Conservation (phyloP, 2,329 filamentous ascomycete species). For the Fusarium graminum region DNA sequence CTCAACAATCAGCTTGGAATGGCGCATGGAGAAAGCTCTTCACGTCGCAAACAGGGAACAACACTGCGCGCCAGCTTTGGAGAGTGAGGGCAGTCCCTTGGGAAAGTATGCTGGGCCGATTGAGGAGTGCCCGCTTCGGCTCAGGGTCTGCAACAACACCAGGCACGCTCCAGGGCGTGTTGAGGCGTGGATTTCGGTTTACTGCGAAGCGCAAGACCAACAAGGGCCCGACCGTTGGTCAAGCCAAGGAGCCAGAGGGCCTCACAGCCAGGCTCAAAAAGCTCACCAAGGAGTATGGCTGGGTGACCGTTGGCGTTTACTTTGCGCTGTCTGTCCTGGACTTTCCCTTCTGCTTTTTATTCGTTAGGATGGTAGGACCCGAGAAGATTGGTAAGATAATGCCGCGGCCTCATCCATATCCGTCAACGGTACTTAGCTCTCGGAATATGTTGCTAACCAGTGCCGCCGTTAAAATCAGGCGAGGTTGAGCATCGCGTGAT, state of each 20-base stretch:
- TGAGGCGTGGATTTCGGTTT: slow-evolving; percentile 54
- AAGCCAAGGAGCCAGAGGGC: slow-evolving; percentile 56
- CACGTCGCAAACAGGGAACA: slow-evolving; percentile 44
- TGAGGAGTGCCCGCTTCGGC: slow-evolving; percentile 34
- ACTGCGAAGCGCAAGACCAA: slow-evolving; percentile 52
- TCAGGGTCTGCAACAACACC: slow-evolving; percentile 38
- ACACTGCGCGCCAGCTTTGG: slow-evolving; percentile 41
- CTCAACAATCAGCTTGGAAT: slow-evolving; percentile 46
- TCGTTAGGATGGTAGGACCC: slow-evolving; percentile 84
- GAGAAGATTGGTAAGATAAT: slow-evolving; percentile 79
- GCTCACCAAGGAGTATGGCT: slow-evolving; percentile 92
- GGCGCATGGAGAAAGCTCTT: slow-evolving; percentile 49
- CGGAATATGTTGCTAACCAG: slow-evolving; percentile 31
- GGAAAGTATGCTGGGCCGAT: slow-evolving; percentile 37
- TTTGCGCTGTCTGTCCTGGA: slow-evolving; percentile 84
- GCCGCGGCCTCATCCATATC: slow-evolving; percentile 14
- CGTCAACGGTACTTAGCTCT: slow-evolving; percentile 3
- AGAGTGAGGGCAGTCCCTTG: slow-evolving; percentile 36
- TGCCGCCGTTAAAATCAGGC: slow-evolving; percentile 55
- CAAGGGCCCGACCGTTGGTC: slow-evolving; percentile 40
- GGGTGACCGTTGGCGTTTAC: slow-evolving; percentile 94
- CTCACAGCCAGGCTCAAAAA: slow-evolving; percentile 82
- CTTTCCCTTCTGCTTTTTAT: slow-evolving; percentile 94
- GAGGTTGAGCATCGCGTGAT: slow-evolving; percentile 76
- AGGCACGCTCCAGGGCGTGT: slow-evolving; percentile 39